A percentile compares a stretch with the other conserved stretches of the same genome.
Conservation (phyloP, 345 rosid genomes). For the Raphanus sativus region DNA sequence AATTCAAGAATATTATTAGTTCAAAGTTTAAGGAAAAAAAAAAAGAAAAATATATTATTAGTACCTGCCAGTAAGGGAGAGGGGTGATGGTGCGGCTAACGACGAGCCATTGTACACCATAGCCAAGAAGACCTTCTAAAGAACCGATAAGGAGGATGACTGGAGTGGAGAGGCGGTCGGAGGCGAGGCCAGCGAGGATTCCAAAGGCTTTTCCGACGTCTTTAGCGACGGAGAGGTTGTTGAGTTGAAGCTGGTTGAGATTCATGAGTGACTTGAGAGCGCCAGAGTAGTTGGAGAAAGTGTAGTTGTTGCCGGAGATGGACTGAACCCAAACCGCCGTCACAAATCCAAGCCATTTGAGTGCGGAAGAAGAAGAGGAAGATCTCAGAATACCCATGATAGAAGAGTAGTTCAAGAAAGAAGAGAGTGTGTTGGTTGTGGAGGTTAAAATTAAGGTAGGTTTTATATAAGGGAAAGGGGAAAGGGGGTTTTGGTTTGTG, state of each 20-base stretch:
- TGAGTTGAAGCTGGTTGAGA: slow-evolving; percentile 79
- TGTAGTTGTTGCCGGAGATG: slow-evolving; percentile 92
- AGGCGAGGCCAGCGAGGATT: slow-evolving; percentile 85
- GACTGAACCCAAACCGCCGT: slow-evolving; percentile 95
- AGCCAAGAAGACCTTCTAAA: slow-evolving; percentile 80
- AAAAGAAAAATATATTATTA: background rate
- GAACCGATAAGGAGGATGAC: slow-evolving; percentile 43
- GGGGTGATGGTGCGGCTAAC: slow-evolving; percentile 67
- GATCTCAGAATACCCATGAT: slow-evolving; percentile 32
- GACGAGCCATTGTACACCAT: slow-evolving; percentile 91
- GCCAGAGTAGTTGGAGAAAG: slow-evolving; percentile 81
- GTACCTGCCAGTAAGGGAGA: slow-evolving; percentile 88
- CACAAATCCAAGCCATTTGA: slow-evolving; percentile 91
- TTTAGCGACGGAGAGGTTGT: slow-evolving; percentile 82
- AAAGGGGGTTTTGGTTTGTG: background rate
- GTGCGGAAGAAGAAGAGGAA: slow-evolving; percentile 30
- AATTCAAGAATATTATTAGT: background rate
- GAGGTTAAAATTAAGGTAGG: background rate
- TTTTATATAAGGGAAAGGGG: slow-evolving; percentile 15
- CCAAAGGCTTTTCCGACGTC: slow-evolving; percentile 96
- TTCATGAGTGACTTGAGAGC: slow-evolving; percentile 51
- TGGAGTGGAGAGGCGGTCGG: slow-evolving; percentile 69
- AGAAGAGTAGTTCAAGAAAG: background rate
- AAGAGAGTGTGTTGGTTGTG: background rate
- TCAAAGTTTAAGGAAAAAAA: too few relatives aligned